Conservation (phyloP, 805 yeast species). For the Pichia phayaonensis region DNA sequence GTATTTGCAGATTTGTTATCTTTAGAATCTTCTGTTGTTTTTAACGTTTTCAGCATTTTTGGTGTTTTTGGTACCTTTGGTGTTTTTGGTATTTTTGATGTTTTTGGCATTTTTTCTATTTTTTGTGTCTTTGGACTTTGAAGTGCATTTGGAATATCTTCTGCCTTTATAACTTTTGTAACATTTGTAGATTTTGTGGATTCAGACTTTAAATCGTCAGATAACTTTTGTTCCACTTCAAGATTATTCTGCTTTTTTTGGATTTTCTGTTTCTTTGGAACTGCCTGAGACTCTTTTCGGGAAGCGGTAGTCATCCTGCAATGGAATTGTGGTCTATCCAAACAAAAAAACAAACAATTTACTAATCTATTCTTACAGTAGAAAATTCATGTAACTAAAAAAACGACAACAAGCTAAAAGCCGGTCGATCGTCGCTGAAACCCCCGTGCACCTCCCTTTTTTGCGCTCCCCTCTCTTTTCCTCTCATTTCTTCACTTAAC, state of each 20-base stretch:
- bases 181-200: not conserved
- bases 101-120: not conserved
- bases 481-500: not conserved
- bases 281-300: not conserved
- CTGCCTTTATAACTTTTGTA: not conserved
- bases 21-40: not conserved
- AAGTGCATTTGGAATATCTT: not conserved
- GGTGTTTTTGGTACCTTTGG: not conserved
- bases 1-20: not conserved
- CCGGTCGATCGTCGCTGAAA: not conserved
- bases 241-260: not conserved
- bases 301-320: not conserved
- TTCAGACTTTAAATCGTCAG: not conserved
- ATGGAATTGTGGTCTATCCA: not conserved
- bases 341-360: too few relatives aligned
- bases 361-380: not conserved
- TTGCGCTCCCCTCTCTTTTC: not conserved
- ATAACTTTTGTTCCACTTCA: not conserved
- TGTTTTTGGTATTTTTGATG: not conserved
- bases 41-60: not conserved
- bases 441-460: not conserved
- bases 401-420: not conserved
- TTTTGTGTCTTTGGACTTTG: not conserved
- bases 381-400: not conserved
- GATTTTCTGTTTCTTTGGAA: not conserved